Conservation (phyloP, 257 asterid genomes). For the Petrea volubilis region DNA sequence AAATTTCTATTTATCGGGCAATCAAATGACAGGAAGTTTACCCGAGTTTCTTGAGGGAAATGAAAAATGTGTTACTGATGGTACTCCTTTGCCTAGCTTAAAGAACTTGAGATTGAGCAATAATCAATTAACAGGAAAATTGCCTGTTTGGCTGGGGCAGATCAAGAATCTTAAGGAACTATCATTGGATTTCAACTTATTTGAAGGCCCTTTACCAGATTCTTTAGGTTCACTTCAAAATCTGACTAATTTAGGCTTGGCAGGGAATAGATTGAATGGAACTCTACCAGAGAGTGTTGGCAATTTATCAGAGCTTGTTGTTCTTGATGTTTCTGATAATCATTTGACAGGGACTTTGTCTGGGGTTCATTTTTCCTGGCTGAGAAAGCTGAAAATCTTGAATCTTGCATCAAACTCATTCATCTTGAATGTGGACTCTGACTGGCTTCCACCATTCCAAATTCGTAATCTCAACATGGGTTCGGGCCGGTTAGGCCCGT, state of each 20-base stretch:
- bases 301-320: conserved; percentile 29
- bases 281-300: conserved; percentile 45
- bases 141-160: conserved; percentile 52
- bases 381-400: conserved; percentile 31
- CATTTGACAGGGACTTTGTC: conserved; percentile 37
- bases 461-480: conserved; percentile 42
- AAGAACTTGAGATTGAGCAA: conserved; percentile 24
- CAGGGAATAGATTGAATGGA: conserved; percentile 43
- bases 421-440: conserved; percentile 34
- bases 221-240: conserved; percentile 42
- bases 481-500: conserved; percentile 45
- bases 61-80: conserved; percentile 23
- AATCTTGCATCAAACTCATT: conserved; percentile 39
- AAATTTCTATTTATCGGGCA: conserved; percentile 34
- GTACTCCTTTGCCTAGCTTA: conserved; percentile 32
- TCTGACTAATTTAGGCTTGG: conserved; percentile 29
- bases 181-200: conserved; percentile 28
- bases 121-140: conserved; percentile 35
- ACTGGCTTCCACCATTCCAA: conserved; percentile 55
- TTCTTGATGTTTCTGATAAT: conserved; percentile 45
- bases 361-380: conserved; percentile 39
- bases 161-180: conserved; percentile 37
- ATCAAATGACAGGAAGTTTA: conserved; percentile 38
- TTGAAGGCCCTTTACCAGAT: conserved; percentile 50
- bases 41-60: conserved; percentile 39